Evolutionary conservation across 495 filamentous ascomycete genomes (phyloP), one percentile per base, ranked within the genome.

Genomic region (Hypoxylon intermedium): DNA sequence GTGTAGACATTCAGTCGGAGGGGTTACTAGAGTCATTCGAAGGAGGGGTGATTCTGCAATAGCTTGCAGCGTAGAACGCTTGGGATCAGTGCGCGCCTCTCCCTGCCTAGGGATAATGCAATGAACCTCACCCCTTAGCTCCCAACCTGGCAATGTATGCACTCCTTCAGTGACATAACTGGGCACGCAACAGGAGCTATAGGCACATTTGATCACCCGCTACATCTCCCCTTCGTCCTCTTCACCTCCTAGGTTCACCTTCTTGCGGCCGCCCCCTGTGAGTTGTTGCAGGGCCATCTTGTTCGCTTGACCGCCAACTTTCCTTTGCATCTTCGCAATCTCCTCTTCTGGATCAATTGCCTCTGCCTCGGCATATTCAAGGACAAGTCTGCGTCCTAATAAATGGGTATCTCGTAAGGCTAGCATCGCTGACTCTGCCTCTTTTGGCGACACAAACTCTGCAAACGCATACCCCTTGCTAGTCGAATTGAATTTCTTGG

Each of bases 401-500:
- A 99, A 75, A 88, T 99, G 94, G 13, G 94, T 97, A 72, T 95
- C 90, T 72, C 87, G 87, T 48, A 99, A 81, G 20, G 94, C 88
- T 63, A 91, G 87, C 78, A 97, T 86, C 48, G 94, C 95, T 75
- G 91, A 96, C 75, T 93, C 87, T 37, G 94, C 95, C 76, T 99
- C 94, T 63, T 89, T 87, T 57, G 89, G 83, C 58, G 91, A 97
- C 46, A 91, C 85, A 71, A 98, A 99, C 59, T 98, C 93, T 7
- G 92, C 95, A 77, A 99, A 99, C 26, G 92, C 94, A 71, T 97
- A 99, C 34, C 94, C 94, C 72, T 94, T 89, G 60, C 92, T 84
- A 33, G 85, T 80, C 41, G 86, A 83, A 70, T 96, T 89, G 74
- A 97, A 93, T 69, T 97, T 98, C 76, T 97, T 92, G 2, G 94